These are phyloP conservation scores for Schwanniomyces sp. DNA, from an alignment of 805 yeast genomes.

Conservation along the genomic window DNA sequence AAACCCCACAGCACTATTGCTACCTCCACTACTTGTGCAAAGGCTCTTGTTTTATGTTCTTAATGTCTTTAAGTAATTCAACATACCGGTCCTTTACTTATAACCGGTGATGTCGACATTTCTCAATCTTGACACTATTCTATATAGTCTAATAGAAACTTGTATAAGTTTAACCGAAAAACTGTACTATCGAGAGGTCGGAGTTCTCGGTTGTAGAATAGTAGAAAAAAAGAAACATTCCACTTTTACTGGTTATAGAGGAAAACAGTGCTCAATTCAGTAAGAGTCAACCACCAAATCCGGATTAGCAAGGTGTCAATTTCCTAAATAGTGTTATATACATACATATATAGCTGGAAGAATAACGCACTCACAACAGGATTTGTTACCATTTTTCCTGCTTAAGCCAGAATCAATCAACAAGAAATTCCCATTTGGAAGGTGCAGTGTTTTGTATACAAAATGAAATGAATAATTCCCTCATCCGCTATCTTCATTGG, in stretches of 20 bases:
- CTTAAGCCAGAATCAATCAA: neutral
- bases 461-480: conserved; percentile 7
- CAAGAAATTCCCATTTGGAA: conserved; percentile 4
- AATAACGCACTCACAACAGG: neutral
- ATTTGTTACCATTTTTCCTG: conserved; percentile 2
- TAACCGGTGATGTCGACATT: neutral
- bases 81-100: neutral
- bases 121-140: neutral
- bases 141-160: neutral
- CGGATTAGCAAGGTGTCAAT: neutral
- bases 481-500: conserved; percentile 8
- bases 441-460: conserved; percentile 6
- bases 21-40: neutral
- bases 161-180: neutral
- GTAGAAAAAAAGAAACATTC: neutral
- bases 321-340: neutral
- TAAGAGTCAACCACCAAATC: neutral
- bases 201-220: neutral
- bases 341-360: neutral
- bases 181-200: neutral
- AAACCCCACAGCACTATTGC: neutral
- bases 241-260: neutral
- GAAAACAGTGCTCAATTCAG: neutral
- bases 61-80: neutral
- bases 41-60: neutral